These are phyloP conservation scores for Allantophomopsis cytisporea DNA, from an alignment of 2,329 filamentous ascomycete genomes.

Conservation along the genomic window DNA sequence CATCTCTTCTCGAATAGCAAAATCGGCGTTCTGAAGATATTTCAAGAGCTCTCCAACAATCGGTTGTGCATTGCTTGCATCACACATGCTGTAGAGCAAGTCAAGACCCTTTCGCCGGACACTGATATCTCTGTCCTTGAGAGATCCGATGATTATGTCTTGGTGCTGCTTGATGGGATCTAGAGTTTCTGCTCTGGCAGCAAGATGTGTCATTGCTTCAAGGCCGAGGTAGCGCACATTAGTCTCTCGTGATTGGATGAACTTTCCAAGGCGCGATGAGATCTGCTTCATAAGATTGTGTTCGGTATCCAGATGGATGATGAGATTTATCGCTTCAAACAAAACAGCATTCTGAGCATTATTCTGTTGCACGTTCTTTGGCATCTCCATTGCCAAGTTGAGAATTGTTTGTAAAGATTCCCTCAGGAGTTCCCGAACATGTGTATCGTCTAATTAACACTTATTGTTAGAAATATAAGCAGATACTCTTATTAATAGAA, in stretches of 20 bases:
- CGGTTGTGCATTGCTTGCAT: slow-evolving; percentile 81
- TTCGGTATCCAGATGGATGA: slow-evolving; percentile 94
- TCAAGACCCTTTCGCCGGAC: slow-evolving; percentile 92
- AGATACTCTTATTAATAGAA: too few species aligned
- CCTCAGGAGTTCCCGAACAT: slow-evolving; percentile 82
- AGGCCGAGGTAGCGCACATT: slow-evolving; percentile 93
- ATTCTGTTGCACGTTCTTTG: slow-evolving; percentile 98
- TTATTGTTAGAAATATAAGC: slow-evolving; percentile 9
- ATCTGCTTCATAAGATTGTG: slow-evolving; percentile 93
- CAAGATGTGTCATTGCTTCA: slow-evolving; percentile 96
- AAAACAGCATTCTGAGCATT: slow-evolving; percentile 97
- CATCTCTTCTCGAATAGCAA: slow-evolving; percentile 98
- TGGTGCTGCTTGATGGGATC: slow-evolving; percentile 98
- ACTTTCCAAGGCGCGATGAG: slow-evolving; percentile 78
- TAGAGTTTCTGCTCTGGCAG: slow-evolving; percentile 82
- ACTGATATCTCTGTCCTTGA: slow-evolving; percentile 93
- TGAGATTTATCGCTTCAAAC: slow-evolving; percentile 96
- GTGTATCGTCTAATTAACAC: slow-evolving; percentile 59
- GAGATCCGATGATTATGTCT: slow-evolving; percentile 83
- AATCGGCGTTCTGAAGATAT: slow-evolving; percentile 92
- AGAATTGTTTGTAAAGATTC: slow-evolving; percentile 85
- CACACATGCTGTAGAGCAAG: slow-evolving; percentile 98
- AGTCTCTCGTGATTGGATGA: slow-evolving; percentile 92
- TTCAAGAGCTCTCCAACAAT: slow-evolving; percentile 90
- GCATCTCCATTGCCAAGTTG: slow-evolving; percentile 81